Base-by-base conservation (phyloP, 768 basidiomycete genomes). In the Calocybe indica region DNA sequence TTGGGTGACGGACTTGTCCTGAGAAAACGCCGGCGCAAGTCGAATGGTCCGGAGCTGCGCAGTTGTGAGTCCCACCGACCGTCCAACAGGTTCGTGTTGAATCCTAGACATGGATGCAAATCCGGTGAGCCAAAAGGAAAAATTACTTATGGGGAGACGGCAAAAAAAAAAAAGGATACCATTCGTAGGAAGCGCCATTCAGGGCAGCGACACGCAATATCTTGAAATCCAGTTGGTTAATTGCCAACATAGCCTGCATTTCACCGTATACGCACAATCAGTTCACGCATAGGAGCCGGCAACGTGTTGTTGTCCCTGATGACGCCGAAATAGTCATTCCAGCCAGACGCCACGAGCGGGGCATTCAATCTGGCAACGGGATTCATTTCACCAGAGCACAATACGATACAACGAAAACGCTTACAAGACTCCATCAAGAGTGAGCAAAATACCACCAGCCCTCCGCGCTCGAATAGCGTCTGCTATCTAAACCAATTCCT, bases 351-450 rank as follows among this genome's bases (percentile, higher is more conserved):
- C n/a, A 63, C 48, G 12, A 61, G 40, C 10, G 63, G 63, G 3
- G 64, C 55, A 22, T 64, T 63, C 9, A 65, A 55, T 22, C 62
- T 66, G 40, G 30, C 43, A 13, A 13, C 32, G 11, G 7, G 40
- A 12, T 12, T 7, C 22, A 22, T 33, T 13, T 45, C 5, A n/a
- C 10, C 1, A 7, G 13, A 39, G 39, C 10, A 22, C 22, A 4
- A 22, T 22, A 7, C 14, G 12, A 12, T 29, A 1, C 9, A 40
- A 5, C 6, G 7, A 7, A 15, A 39, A 1, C 15, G 22, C 22
- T 22, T 47, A 69, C 68, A 71, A 55, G 29, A 59, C 65, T 28
- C 70, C 69, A 44, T 70, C 68, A 12, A 70, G 58, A 47, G 65
- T 69, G 5, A 72, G 52, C 6, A 71, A 52, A 0, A 63, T 69